Base-by-base conservation (phyloP, 2,329 filamentous ascomycete species). In the Pseudogymnoascus sp. region DNA sequence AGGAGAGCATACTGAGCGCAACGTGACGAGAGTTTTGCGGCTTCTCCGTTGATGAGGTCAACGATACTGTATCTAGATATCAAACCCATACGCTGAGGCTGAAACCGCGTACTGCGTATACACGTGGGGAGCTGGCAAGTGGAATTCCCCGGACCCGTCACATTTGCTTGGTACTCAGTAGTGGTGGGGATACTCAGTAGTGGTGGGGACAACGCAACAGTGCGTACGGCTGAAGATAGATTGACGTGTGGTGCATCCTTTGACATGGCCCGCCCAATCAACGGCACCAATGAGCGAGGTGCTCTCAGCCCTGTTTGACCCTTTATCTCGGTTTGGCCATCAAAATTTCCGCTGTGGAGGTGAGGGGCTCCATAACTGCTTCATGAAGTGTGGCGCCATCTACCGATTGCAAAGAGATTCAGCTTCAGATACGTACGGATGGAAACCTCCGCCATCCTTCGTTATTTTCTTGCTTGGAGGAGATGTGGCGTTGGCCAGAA, bases 201-300 rank as follows among this genome's bases (percentile, higher is more conserved):
- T 33, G 45, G 45, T 29, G 45, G 45, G 45, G 45, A 55, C 27
- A 55, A 13, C 45, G 45, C 45, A 55, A 31, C 29, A 55, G 27
- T 55, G 48, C 29, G 48, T 55, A 55, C 48, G 48, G 48, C 48
- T 55, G 48, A 55, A 33, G 42, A 55, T 55, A 21, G 29, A 12
- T 55, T 55, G 48, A 55, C 48, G 48, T 55, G 48, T 55, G 48
- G 48, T 33, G 48, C 48, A 55, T 55, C 48, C 48, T 55, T 33
- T 29, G 5, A 10, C 18, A 12, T 21, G 33, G 7, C 48, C 29
- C 29, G 9, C 29, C 48, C 48, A 55, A 55, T 55, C 33, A 52
- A 29, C 48, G n/a, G 29, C 15, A 6, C 4, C 45, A 18, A 12
- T 33, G 27, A 55, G 8, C 7, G 33, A 9, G 15, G 29, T 33